A percentile compares a stretch with the other conserved stretches of the same genome.
Evolutionary conservation across 2,329 filamentous ascomycete species (phyloP).

Genomic region (Tolypocladium inflatum): DNA sequence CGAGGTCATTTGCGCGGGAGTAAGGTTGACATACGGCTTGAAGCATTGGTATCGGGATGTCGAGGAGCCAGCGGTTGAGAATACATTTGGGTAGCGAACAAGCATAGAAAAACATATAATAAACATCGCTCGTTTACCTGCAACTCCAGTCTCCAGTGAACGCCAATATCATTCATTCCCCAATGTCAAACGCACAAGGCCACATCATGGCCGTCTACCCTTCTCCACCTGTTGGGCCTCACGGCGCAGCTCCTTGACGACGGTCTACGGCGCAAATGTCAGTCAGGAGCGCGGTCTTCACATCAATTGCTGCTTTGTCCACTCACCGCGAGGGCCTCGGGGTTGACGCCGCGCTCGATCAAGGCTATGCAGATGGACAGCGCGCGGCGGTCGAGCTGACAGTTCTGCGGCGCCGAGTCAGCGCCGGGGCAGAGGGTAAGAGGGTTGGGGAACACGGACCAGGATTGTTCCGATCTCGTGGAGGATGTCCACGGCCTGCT

Average conservation of each 20-base stretch:
- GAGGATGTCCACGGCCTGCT: constrained; percentile 74
- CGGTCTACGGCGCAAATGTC: constrained; percentile 30
- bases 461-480: constrained; percentile 83
- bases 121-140: background rate
- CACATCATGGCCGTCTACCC: background rate
- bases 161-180: background rate
- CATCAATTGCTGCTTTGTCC: no score
- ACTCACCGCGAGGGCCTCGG: constrained; percentile 83
- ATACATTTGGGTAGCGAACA: background rate
- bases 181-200: background rate
- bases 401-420: constrained; percentile 55
- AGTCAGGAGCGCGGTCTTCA: background rate
- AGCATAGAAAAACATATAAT: no score
- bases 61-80: background rate
- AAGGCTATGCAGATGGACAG: constrained; percentile 92
- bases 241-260: constrained; percentile 50
- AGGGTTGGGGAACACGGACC: constrained; percentile 33
- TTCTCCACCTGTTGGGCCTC: constrained; percentile 43
- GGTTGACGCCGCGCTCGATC: constrained; percentile 95
- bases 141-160: background rate
- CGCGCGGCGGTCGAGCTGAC: constrained; percentile 80
- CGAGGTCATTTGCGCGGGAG: background rate
- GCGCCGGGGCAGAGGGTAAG: background rate
- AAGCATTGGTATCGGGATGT: background rate
- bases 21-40: background rate